phyloP scores from a whole-genome alignment of 768 basidiomycete species.

The Termitomyces sp. region DNA sequence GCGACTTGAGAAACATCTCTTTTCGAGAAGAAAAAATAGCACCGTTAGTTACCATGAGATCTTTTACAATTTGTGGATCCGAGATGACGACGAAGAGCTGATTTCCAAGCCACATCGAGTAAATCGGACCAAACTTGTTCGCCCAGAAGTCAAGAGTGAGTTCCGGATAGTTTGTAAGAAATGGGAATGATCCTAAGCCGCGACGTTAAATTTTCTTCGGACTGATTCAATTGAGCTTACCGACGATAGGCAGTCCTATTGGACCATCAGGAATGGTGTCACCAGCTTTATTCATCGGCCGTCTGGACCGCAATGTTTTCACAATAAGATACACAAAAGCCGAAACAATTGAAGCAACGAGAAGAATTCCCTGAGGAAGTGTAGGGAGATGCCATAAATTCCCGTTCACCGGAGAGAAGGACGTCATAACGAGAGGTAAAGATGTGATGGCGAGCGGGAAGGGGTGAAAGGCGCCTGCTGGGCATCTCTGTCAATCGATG shows the following conservation, averaged over 20 bases:
- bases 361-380: constrained; percentile 17
- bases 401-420: constrained; percentile 5
- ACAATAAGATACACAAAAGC: constrained; percentile 20
- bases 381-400: constrained; percentile 14
- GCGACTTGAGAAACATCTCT: constrained; percentile 41
- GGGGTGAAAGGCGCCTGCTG: background rate
- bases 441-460: constrained; percentile 5
- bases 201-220: background rate
- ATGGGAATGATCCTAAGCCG: constrained; percentile 31
- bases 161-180: constrained; percentile 40
- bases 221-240: constrained; percentile 8
- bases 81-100: constrained; percentile 46
- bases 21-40: constrained; percentile 46
- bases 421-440: constrained; percentile 12
- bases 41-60: constrained; percentile 43
- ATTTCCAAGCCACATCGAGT: constrained; percentile 44
- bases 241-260: constrained; percentile 20
- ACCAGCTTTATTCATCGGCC: constrained; percentile 15
- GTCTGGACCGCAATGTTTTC: constrained; percentile 8
- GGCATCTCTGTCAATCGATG: background rate
- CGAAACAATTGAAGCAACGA: constrained; percentile 23
- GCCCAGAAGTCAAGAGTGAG: constrained; percentile 39
- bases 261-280: constrained; percentile 22
- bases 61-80: constrained; percentile 39
- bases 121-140: constrained; percentile 39